Evolutionary conservation across 768 basidiomycete species (phyloP), one percentile per base, ranked within the genome.

Genomic region (Termitomyces sp.): DNA sequence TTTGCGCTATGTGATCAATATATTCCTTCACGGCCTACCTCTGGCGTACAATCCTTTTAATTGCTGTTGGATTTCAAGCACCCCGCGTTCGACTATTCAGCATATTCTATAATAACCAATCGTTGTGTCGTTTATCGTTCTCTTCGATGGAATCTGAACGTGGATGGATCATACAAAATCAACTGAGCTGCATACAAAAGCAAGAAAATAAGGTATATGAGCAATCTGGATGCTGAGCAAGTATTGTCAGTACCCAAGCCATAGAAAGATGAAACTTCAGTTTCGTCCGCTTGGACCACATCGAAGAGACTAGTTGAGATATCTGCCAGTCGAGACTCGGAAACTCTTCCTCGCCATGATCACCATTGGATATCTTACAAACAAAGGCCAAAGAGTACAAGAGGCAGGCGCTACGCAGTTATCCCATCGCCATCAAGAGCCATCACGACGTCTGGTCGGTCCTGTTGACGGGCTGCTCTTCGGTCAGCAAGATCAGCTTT

Each of bases 401-500:
- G 19, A 34, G 11, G 30, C 17, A 17, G 17, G 19, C 10, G 21
- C 40, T 55, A 60, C 22, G 47, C 53, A 2, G 48, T 28, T n/a
- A 58, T 54, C 21, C 45, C 54, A 26, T 58, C 56, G 26, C 44
- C 43, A 3, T 28, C 60, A 21, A 58, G 41, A 28, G 54, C 43
- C 45, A 60, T 58, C 10, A 42, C 15, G 43, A 50, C 34, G 12
- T 59, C 59, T 30, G 51, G 43, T 22, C 26, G 57, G 42, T 60
- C 61, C 35, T n/a, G 45, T 45, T 64, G 59, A 42, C 28, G 60
- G 10, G 66, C 62, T 14, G 74, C 71, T 54, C 62, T 69, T 43
- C 80, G 74, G 54, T 76, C 76, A 0, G 72, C 79, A 24, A 79
- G 74, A 56, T 73, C 79, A 9, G 73, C 66, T 58, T 81, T 74